Evolutionary conservation across 139 green algal genomes (phyloP), one percentile per base, ranked within the genome.

Genomic region (Chlamydomonas asymmetrica): DNA sequence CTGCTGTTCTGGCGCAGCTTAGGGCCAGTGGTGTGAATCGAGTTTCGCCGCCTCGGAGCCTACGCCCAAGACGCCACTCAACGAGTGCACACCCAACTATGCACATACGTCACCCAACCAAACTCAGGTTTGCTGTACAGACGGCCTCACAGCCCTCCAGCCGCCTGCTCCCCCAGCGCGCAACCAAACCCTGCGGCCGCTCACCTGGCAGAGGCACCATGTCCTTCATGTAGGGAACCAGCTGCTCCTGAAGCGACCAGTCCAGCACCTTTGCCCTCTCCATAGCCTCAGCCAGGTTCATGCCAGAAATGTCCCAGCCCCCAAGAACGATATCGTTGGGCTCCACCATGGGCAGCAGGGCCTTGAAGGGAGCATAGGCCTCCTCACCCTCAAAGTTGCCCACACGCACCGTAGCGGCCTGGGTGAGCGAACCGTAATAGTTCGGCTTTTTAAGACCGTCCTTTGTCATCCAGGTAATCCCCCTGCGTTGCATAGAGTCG

Each of bases 391-490:
- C 92, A 75, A 89, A 97, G 70, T 97, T 94, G 49, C 97, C 97
- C 16, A 99, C 72, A 39, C 96, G 93, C 74, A 94, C 91, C 9
- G 97, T 99, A 37, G 94, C 87, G 9, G 94, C 91, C 82, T 99
- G 96, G 2, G 95, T 99, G 3, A 99, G 82, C 6, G 86, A 95
- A 41, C 97, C 97, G 70, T 82, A 99, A 83, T 98, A 99, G 88
- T 99, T 99, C n/a, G 97, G 94, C 81, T 93, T 92, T 40, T 90
- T 83, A 31, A 98, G 81, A 23, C 97, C 97, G 16, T 99, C 92
- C 85, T 98, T 99, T 38, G 96, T 99, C 87, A 96, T 95, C 97
- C 97, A 99, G 25, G 95, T 98, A 49, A 99, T 94, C 69, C 94
- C 94, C 38, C 93, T 97, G 91, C 66, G 75, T 34, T 5, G 37